Base-by-base conservation (phyloP, 106 monocot genomes). In the Dendrobium huoshanense region DNA sequence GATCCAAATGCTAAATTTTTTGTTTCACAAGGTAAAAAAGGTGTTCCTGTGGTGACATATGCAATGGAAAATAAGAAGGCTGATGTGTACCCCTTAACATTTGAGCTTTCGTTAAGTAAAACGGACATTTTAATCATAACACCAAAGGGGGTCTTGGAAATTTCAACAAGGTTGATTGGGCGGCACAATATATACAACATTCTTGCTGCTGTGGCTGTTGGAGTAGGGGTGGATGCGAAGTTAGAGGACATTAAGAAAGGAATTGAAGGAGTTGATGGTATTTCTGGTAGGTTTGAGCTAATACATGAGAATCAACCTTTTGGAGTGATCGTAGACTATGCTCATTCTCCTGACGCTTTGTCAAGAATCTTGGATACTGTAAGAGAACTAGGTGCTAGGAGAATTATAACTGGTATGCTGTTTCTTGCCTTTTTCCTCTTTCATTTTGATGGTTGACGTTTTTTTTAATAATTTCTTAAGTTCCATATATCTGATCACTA, bases 301-400 rank as follows among this genome's bases (percentile, higher is more conserved):
- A 80, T 84, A 64, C 61, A 79, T 22, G 85, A 75, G 67, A 55
- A 79, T 19, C 85, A 85, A 55, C 49, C 78, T 73, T 85, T 85
- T 75, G 78, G 72, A 24, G 78, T 85, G 64, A 79, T 82, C 45
- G 85, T 85, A 1, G 85, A 85, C 41, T 82, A 73, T 79, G 85
- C 82, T 45, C 85, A 82, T 75, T 74, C 85, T 8, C 85, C 85
- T 25, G 85, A 85, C 79, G 85, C 85, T 74, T 82, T 85, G 61
- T 77, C 79, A 15, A 82, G 81, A 75, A 45, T 85, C 25, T 79
- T 85, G 48, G 85, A 85, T 43, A 54, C 85, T 79, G 85, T 73
- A 79, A 82, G 85, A 79, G 85, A 85, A 67, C 42, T 85, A 15
- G 78, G 73, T 55, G 74, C 81, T 20, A 51, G 75, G 82, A 81